Evolutionary conservation across 257 asterid species (phyloP).

Genomic region (Solanum pimpinellifolium): DNA sequence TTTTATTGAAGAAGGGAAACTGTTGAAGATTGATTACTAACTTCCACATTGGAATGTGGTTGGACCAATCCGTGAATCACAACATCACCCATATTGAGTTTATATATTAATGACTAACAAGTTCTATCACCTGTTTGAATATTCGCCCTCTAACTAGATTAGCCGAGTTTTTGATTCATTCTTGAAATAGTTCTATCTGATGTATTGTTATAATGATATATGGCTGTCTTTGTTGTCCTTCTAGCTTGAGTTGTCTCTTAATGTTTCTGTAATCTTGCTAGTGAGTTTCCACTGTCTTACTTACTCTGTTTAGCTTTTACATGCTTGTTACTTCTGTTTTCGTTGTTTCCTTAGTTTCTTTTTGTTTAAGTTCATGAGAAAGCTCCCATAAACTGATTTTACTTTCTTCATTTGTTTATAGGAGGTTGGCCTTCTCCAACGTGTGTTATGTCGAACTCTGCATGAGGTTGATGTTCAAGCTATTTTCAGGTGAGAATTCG

Average conservation of each 20-base stretch:
- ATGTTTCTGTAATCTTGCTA: not conserved
- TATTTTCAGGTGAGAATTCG: slow-evolving; percentile 65
- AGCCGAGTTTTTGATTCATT: not conserved
- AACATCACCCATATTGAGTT: not conserved
- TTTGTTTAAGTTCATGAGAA: not conserved
- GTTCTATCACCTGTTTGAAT: not conserved
- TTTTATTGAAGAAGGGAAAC: not conserved
- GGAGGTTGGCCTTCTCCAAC: slow-evolving; percentile 90
- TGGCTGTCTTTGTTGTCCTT: not conserved
- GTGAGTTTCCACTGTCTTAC: not conserved
- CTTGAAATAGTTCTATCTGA: not conserved
- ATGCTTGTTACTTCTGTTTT: not conserved
- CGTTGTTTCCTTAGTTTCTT: not conserved
- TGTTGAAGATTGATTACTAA: not conserved
- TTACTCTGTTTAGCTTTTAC: not conserved
- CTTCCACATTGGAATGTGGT: not conserved
- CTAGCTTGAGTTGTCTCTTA: not conserved
- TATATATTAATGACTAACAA: not conserved
- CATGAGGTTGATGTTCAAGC: slow-evolving; percentile 84
- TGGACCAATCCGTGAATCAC: not conserved
- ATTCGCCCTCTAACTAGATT: not conserved
- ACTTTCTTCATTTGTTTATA: slow-evolving; percentile 19
- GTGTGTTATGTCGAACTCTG: slow-evolving; percentile 71
- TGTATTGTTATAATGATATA: not conserved
- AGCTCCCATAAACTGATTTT: slow-evolving; percentile 3